Evolutionary conservation across 805 yeast species (phyloP), one percentile per base, ranked within the genome.

Genomic region (Lachancea thermotolerans): DNA sequence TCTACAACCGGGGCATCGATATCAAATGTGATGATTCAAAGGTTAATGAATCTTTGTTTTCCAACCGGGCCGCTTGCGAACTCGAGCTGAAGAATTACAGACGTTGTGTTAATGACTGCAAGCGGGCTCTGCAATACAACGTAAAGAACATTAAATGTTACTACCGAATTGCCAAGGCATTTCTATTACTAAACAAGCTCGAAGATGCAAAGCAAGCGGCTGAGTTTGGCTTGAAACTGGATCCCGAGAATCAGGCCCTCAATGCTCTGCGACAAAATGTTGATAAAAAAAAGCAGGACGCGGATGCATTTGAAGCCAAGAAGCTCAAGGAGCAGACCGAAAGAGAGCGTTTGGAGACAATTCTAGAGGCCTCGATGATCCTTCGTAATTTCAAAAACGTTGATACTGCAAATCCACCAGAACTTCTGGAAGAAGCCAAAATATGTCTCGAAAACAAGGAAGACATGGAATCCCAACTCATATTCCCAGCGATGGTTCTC

Each of bases 11-110:
- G 59, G 98, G 95, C 1, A 57, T 93, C 21, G 88, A 79, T 10
- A 78, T 85, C 32, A 75, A 79, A 38, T 78, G 88, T 58, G 79
- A 73, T 4, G 82, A 73, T 12, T 63, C 65, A 11, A 70, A 66
- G 4, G 67, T 88, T 21, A 77, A 77, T 32, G 74, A 78, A 2
- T 79, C 91, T 0, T 70, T 93, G 39, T 81, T 73, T 51, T 68
- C 82, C 45, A 93, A 93, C 63, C 74, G 96, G 48, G 95, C 98
- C 1, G 96, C 96, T 1, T 85, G 96, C 65, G 87, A 91, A 56
- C 69, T 93, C 51, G 95, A 85, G 58, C 68, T 93, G 54, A 72
- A 81, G 55, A 93, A 93, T 65, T 91, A 81, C 64, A 77, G 98
- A 66, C 71, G 79, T 44, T 86, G 95, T 59, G 82, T 93, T 51